Evolutionary conservation across 2,329 filamentous ascomycete genomes (phyloP).

Genomic region (Drechslerella dactyloides): DNA sequence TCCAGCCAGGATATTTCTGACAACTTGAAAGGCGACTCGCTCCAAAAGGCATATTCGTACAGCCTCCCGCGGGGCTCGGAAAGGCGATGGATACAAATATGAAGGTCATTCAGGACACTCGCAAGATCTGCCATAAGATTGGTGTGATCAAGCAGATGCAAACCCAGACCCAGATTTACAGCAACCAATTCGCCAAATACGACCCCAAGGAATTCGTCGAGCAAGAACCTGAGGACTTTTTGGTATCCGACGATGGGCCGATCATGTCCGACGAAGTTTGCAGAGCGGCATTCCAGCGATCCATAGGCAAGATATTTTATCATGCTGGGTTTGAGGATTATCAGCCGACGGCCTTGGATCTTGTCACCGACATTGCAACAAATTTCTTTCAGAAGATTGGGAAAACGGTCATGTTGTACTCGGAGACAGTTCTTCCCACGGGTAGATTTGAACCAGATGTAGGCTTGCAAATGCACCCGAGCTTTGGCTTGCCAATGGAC

Average conservation of each 20-base stretch:
- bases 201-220: constrained; percentile 88
- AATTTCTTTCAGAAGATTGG: constrained; percentile 89
- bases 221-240: constrained; percentile 83
- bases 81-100: constrained; percentile 89
- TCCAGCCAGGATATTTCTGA: constrained; percentile 6
- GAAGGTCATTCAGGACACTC: constrained; percentile 92
- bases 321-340: constrained; percentile 96
- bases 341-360: constrained; percentile 90
- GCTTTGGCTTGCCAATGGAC: neutral
- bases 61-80: constrained; percentile 75
- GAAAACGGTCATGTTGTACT: constrained; percentile 79
- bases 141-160: constrained; percentile 99
- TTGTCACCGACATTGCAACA: constrained; percentile 83
- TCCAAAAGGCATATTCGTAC: constrained; percentile 74
- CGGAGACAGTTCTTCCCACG: constrained; percentile 70
- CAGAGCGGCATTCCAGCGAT: constrained; percentile 82
- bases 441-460: constrained; percentile 54
- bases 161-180: constrained; percentile 94
- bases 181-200: constrained; percentile 97
- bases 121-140: constrained; percentile 95
- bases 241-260: constrained; percentile 84
- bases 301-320: constrained; percentile 92
- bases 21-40: constrained; percentile 63
- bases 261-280: constrained; percentile 84
- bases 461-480: constrained; percentile 5